Base-by-base conservation (phyloP, 768 basidiomycete species). In the Pisolithus microcarpus region DNA sequence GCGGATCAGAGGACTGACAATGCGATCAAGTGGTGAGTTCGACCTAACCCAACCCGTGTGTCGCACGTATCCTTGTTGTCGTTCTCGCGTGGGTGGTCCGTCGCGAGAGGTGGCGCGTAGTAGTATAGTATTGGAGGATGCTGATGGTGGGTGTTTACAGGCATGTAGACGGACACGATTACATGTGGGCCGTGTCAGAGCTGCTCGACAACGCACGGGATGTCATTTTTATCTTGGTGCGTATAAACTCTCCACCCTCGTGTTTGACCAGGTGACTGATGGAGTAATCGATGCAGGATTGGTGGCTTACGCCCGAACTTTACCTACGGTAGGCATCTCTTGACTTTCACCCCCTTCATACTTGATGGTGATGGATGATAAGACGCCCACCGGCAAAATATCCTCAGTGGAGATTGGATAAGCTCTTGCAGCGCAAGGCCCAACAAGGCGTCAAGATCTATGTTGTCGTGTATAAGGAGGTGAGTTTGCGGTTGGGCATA, bases 131-230 rank as follows among this genome's bases (percentile, higher is more conserved):
- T n/a, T n/a, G 11, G 13, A 1, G 43, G 24, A 42, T 23, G 28
- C 18, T 56, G n/a, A 38, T 44, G 46, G 40, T 44, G 8, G 31
- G 28, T 37, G 37, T 24, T 51, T 4, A 11, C 47, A 81, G 85
- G 84, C 91, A 93, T 63, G 78, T 95, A 43, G 94, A 95, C 59
- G 95, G 95, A 0, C 91, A 96, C 51, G 94, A 98, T 70, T 98
- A 95, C 66, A 88, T 97, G 78, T 97, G 87, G 79, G 94, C 95
- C 0, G 64, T 96, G 34, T 91, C 90, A 1, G 91, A 95, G 69
- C 75, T 94, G 68, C 75, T 97, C n/a, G 87, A 88, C 43, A 78
- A 71, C 31, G 89, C 90, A 3, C 77, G 77, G 52, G 87, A 95
- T 61, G 80, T 69, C 28, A 96, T 98, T 61, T 94, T 91, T 67